A percentile compares a stretch with the other conserved stretches of the same genome.
Conservation (phyloP, 2,329 filamentous ascomycete genomes). For the Septoria linicola region DNA sequence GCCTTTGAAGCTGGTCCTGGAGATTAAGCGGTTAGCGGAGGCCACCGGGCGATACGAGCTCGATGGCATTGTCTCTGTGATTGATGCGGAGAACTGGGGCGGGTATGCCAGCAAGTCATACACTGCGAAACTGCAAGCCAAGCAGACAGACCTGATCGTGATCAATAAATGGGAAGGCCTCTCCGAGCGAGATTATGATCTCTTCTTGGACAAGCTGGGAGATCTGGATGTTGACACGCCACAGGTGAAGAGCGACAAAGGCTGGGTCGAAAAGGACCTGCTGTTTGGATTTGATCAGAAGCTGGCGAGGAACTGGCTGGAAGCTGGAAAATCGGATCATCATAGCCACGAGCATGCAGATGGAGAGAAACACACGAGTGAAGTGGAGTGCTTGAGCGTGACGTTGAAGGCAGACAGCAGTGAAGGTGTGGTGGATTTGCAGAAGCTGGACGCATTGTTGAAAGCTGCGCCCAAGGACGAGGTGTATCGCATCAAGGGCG, state of each 20-base stretch:
- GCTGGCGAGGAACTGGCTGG: conserved; percentile 56
- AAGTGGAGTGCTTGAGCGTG: conserved; percentile 90
- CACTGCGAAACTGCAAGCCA: conserved; percentile 82
- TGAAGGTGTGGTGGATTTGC: conserved; percentile 56
- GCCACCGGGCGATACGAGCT: conserved; percentile 70
- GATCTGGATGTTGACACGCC: conserved; percentile 74
- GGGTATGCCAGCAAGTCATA: conserved; percentile 90
- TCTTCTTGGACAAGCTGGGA: conserved; percentile 73
- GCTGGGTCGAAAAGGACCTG: conserved; percentile 73
- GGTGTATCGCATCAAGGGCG: conserved; percentile 88
- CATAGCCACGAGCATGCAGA: conserved; percentile 46
- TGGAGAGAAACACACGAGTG: conserved; percentile 64
- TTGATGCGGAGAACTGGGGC: conserved; percentile 93
- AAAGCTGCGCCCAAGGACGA: conserved; percentile 82
- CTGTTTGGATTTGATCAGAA: conserved; percentile 86
- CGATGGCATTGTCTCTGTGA: conserved; percentile 84
- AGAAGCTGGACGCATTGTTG: conserved; percentile 65
- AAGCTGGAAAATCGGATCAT: conserved; percentile 40
- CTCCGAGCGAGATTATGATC: conserved; percentile 70
- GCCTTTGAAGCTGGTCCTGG: conserved; percentile 85
- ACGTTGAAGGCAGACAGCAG: conserved; percentile 51
- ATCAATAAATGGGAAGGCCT: conserved; percentile 90
- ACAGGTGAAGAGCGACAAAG: conserved; percentile 80
- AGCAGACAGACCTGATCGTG: conserved; percentile 85
- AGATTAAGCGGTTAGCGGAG: conserved; percentile 76